phyloP scores from a whole-genome alignment of 2,329 filamentous ascomycete species.

The Coleophoma cylindrospora region DNA sequence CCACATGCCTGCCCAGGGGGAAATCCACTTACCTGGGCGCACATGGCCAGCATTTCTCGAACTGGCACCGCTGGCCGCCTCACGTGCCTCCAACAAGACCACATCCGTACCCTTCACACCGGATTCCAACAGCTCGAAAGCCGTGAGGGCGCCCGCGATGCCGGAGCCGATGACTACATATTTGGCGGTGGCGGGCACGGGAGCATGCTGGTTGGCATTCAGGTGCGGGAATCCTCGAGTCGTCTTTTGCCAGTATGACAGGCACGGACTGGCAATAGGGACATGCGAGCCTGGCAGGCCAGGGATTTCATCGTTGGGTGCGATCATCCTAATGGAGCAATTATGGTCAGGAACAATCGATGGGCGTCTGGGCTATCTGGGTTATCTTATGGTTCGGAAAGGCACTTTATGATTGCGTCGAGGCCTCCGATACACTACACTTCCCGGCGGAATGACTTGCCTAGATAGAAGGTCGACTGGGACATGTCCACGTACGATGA shows the following conservation, averaged over 20 bases:
- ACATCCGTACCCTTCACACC: slow-evolving; percentile 15
- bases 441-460: too few relatives aligned
- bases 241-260: slow-evolving; percentile 40
- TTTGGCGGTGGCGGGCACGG: slow-evolving; percentile 20
- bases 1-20: background rate
- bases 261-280: slow-evolving; percentile 21
- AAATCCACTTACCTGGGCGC: slow-evolving; percentile 12
- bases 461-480: too few relatives aligned
- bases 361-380: too few relatives aligned
- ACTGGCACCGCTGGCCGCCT: slow-evolving; percentile 26
- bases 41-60: slow-evolving; percentile 29
- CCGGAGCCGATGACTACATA: slow-evolving; percentile 13
- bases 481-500: too few relatives aligned
- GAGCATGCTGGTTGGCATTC: slow-evolving; percentile 28
- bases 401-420: too few relatives aligned
- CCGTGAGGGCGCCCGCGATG: slow-evolving; percentile 9
- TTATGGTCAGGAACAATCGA: too few relatives aligned
- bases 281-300: slow-evolving; percentile 1
- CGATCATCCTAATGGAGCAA: too few relatives aligned
- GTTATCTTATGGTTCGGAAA: too few relatives aligned
- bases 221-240: slow-evolving; percentile 36
- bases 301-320: too few relatives aligned
- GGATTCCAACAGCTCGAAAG: slow-evolving; percentile 13
- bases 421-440: too few relatives aligned
- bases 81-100: slow-evolving; percentile 26